Evolutionary conservation across 2,329 filamentous ascomycete genomes (phyloP).

Genomic region (Apiospora hydei): DNA sequence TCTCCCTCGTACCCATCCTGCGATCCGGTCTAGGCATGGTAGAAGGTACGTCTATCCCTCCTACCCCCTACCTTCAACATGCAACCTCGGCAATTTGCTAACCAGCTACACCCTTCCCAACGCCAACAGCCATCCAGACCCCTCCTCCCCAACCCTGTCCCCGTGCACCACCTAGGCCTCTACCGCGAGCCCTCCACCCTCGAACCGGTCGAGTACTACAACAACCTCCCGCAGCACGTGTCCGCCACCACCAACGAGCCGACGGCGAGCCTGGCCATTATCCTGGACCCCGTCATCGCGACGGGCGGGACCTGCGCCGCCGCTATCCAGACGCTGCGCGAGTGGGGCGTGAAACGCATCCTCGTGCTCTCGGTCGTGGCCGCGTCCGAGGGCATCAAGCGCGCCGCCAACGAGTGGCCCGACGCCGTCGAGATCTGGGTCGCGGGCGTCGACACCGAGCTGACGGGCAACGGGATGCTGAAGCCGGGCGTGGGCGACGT

Average conservation of each 20-base stretch:
- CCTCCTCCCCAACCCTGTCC: conserved; percentile 79
- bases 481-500: conserved; percentile 90
- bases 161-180: conserved; percentile 92
- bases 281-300: conserved; percentile 92
- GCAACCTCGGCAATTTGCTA: background rate
- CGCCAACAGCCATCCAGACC: conserved; percentile 71
- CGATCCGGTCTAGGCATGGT: conserved; percentile 92
- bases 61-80: conserved; percentile 8
- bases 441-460: conserved; percentile 76
- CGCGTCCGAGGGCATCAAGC: conserved; percentile 72
- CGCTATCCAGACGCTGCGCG: conserved; percentile 85
- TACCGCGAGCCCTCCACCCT: conserved; percentile 90
- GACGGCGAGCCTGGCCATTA: conserved; percentile 70
- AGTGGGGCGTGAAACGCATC: conserved; percentile 90
- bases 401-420: conserved; percentile 79
- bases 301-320: conserved; percentile 90
- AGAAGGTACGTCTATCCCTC: conserved; percentile 64
- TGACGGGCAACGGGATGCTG: conserved; percentile 86
- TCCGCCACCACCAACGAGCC: conserved; percentile 38
- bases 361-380: conserved; percentile 79
- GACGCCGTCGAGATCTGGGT: conserved; percentile 82
- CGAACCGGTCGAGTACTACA: conserved; percentile 95
- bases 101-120: background rate
- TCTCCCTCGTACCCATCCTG: conserved; percentile 91
- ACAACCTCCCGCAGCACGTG: conserved; percentile 83